These are phyloP conservation scores for Lepidium didymum DNA, from an alignment of 345 rosid genomes.

Conservation along the genomic window DNA sequence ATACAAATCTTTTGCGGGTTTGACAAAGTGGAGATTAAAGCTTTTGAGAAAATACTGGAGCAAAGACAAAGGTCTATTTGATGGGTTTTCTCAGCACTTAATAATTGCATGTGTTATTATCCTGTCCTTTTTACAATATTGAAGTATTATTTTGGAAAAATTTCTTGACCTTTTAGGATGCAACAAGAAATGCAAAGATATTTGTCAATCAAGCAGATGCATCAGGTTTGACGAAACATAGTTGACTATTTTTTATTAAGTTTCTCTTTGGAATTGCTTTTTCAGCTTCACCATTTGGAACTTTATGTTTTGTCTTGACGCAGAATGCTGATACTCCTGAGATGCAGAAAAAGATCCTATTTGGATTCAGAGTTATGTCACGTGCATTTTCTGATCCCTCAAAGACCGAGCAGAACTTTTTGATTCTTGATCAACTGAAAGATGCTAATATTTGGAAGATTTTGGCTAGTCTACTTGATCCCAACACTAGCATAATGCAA, in stretches of 20 bases:
- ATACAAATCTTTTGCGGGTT: slow-evolving; percentile 67
- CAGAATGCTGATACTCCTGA: slow-evolving; percentile 85
- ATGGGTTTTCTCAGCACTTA: slow-evolving; percentile 18
- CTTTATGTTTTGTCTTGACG: slow-evolving; percentile 23
- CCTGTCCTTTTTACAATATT: slow-evolving; percentile 24
- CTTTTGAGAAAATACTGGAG: slow-evolving; percentile 86
- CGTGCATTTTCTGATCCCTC: slow-evolving; percentile 80
- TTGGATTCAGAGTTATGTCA: slow-evolving; percentile 82
- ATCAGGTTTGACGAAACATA: slow-evolving; percentile 50
- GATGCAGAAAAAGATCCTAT: slow-evolving; percentile 64
- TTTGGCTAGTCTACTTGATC: slow-evolving; percentile 60
- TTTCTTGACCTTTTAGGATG: slow-evolving; percentile 67
- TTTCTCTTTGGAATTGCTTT: not conserved
- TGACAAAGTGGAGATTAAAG: slow-evolving; percentile 82
- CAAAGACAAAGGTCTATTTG: slow-evolving; percentile 78
- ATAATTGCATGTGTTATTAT: slow-evolving; percentile 9
- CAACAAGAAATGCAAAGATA: slow-evolving; percentile 97
- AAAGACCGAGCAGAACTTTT: slow-evolving; percentile 86
- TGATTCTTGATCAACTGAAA: slow-evolving; percentile 84
- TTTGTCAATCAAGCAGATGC: slow-evolving; percentile 66
- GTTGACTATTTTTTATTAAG: not conserved
- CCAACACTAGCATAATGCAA: slow-evolving; percentile 54
- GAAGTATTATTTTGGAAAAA: slow-evolving; percentile 31
- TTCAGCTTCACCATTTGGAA: not conserved
- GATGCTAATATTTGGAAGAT: slow-evolving; percentile 93